These are phyloP conservation scores for Phytophthora citrophthora DNA, from an alignment of 352 stramenopile genomes.

Conservation along the genomic window DNA sequence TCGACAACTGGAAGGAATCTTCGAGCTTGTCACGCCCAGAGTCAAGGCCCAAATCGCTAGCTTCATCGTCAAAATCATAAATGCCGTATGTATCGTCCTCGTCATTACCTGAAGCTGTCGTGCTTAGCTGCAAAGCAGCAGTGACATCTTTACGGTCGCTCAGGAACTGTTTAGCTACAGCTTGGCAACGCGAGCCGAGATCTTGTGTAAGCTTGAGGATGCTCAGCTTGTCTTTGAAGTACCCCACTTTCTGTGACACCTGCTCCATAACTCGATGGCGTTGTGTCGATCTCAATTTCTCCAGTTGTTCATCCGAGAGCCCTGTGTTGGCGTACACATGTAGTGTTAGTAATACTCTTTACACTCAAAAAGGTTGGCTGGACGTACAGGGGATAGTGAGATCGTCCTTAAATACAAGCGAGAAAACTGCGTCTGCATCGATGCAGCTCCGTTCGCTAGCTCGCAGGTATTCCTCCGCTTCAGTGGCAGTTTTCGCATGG, in stretches of 20 bases:
- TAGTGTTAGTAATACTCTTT: neutral
- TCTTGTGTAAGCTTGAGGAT: conserved; percentile 68
- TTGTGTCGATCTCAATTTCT: conserved; percentile 58
- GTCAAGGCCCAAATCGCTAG: conserved; percentile 20
- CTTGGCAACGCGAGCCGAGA: conserved; percentile 41
- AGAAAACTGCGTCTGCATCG: conserved; percentile 76
- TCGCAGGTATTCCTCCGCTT: conserved; percentile 60
- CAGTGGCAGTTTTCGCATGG: conserved; percentile 51
- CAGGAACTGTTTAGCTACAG: conserved; percentile 45
- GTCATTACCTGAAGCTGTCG: neutral
- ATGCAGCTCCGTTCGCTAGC: conserved; percentile 68
- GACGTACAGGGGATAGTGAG: conserved; percentile 77
- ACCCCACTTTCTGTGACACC: conserved; percentile 55
- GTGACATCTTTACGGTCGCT: conserved; percentile 23
- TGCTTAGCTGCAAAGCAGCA: conserved; percentile 13
- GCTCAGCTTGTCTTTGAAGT: conserved; percentile 55
- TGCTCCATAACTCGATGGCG: conserved; percentile 61
- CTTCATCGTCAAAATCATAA: conserved; percentile 27
- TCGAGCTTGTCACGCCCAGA: conserved; percentile 32
- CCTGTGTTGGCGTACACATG: conserved; percentile 35
- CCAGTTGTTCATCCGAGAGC: conserved; percentile 70
- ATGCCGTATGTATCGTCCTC: conserved; percentile 26
- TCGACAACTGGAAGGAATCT: conserved; percentile 33
- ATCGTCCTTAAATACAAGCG: conserved; percentile 79
- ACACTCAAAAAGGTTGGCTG: neutral